Evolutionary conservation across 2,329 filamentous ascomycete genomes (phyloP).

Genomic region (Aspergillus aculeatus): DNA sequence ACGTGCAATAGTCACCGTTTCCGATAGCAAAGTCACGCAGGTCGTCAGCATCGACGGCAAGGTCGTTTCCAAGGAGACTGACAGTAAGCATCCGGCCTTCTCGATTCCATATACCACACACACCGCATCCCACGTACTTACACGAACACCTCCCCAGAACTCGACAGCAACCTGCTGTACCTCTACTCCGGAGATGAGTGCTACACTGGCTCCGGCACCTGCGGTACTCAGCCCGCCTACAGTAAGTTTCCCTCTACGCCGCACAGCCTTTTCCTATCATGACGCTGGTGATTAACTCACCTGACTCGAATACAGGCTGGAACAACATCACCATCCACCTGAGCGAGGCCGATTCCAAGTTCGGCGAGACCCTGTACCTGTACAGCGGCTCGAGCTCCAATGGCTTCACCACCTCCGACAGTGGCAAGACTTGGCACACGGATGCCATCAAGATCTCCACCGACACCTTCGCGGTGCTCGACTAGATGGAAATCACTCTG

Average conservation of each 20-base stretch:
- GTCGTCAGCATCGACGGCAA: slow-evolving; percentile 18
- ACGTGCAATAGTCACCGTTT: slow-evolving; percentile 9
- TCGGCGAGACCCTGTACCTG: slow-evolving; percentile 14
- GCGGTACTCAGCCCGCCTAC: slow-evolving; percentile 16
- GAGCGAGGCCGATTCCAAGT: slow-evolving; percentile 15
- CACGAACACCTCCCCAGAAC: slow-evolving; percentile 1
- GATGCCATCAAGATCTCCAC: slow-evolving; percentile 4
- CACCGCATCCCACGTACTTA: neutral
- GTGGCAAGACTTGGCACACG: slow-evolving; percentile 19
- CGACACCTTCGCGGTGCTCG: neutral
- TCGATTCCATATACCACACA: too few relatives aligned
- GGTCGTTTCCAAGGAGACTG: slow-evolving; percentile 18
- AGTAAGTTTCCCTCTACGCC: slow-evolving; percentile 5
- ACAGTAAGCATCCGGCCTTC: slow-evolving; percentile 9
- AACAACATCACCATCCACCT: slow-evolving; percentile 20
- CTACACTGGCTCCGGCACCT: slow-evolving; percentile 22
- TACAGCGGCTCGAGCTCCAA: slow-evolving; percentile 13
- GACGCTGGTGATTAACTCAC: neutral
- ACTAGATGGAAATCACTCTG: too few relatives aligned
- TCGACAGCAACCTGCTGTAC: slow-evolving; percentile 17
- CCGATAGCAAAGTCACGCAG: slow-evolving; percentile 17
- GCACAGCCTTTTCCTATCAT: too few relatives aligned
- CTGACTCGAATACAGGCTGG: slow-evolving; percentile 8
- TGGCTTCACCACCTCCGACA: slow-evolving; percentile 15
- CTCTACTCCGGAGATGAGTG: slow-evolving; percentile 23